phyloP scores from a whole-genome alignment of 2,329 filamentous ascomycete genomes.

The Plectosphaerella sp. region DNA sequence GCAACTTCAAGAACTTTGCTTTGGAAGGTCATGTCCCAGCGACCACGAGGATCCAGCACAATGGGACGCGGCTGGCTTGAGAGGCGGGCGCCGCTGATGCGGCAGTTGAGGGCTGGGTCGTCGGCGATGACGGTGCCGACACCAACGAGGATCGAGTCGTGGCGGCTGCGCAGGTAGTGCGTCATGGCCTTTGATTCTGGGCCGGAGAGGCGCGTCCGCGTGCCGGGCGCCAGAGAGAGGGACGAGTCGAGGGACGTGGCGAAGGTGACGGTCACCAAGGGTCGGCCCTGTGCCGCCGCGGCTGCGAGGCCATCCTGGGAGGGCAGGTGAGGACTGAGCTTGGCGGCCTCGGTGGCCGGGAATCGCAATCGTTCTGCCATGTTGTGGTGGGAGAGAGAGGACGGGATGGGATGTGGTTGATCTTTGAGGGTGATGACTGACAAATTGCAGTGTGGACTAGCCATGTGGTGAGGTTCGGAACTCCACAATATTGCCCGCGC shows the following conservation, averaged over 20 bases:
- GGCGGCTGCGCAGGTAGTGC: slow-evolving; percentile 76
- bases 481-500: neutral
- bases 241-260: slow-evolving; percentile 84
- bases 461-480: neutral
- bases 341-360: slow-evolving; percentile 17
- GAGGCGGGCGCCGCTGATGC: slow-evolving; percentile 57
- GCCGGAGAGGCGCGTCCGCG: slow-evolving; percentile 80
- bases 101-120: slow-evolving; percentile 80
- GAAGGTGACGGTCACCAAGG: slow-evolving; percentile 78
- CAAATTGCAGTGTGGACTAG: no score
- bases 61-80: slow-evolving; percentile 70
- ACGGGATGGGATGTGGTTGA: no score
- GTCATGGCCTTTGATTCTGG: slow-evolving; percentile 86
- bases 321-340: slow-evolving; percentile 23
- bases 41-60: slow-evolving; percentile 71
- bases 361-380: slow-evolving; percentile 18
- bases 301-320: slow-evolving; percentile 5
- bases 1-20: slow-evolving; percentile 66
- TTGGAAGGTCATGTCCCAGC: slow-evolving; percentile 60
- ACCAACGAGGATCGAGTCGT: slow-evolving; percentile 82
- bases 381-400: neutral
- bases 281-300: slow-evolving; percentile 14
- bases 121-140: slow-evolving; percentile 81
- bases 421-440: no score
- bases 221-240: slow-evolving; percentile 70